Evolutionary conservation across 495 filamentous ascomycete species (phyloP).

Genomic region (Bacidia gigantensis): DNA sequence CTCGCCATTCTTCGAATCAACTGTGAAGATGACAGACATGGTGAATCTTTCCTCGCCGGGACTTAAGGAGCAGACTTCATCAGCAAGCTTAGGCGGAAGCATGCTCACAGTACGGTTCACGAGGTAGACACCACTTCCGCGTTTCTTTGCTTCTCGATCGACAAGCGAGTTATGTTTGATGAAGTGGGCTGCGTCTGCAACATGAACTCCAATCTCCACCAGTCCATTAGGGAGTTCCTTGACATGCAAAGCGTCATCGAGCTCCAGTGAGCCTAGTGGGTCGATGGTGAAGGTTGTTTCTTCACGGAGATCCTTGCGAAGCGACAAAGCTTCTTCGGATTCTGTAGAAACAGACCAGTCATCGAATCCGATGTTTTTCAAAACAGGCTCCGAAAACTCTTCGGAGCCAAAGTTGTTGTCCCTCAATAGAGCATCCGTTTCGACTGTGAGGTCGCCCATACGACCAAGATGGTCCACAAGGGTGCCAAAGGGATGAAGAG

Average conservation of each 20-base stretch:
- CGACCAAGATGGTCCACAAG: constrained; percentile 93
- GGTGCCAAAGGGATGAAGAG: constrained; percentile 93
- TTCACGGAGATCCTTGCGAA: constrained; percentile 79
- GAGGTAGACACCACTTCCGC: constrained; percentile 87
- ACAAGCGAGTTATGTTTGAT: constrained; percentile 93
- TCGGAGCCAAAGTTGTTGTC: constrained; percentile 98
- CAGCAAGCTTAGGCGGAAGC: constrained; percentile 70
- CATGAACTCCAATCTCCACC: constrained; percentile 90
- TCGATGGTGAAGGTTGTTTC: constrained; percentile 89
- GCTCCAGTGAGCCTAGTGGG: constrained; percentile 64
- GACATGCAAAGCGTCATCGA: constrained; percentile 86
- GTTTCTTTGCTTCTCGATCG: constrained; percentile 95
- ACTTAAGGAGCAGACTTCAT: constrained; percentile 74
- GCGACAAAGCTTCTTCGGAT: constrained; percentile 55
- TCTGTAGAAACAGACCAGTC: constrained; percentile 81
- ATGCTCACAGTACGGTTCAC: constrained; percentile 85
- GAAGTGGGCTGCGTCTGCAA: constrained; percentile 91
- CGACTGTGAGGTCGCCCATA: constrained; percentile 92
- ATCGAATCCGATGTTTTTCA: constrained; percentile 81
- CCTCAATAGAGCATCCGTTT: constrained; percentile 90
- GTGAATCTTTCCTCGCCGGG: constrained; percentile 82
- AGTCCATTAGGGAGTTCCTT: constrained; percentile 67
- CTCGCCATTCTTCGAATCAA: constrained; percentile 61
- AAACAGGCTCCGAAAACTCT: constrained; percentile 91
- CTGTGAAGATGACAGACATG: constrained; percentile 81